Evolutionary conservation across 495 filamentous ascomycete genomes (phyloP), one percentile per base, ranked within the genome.

Genomic region (Daldinia bambusicola): DNA sequence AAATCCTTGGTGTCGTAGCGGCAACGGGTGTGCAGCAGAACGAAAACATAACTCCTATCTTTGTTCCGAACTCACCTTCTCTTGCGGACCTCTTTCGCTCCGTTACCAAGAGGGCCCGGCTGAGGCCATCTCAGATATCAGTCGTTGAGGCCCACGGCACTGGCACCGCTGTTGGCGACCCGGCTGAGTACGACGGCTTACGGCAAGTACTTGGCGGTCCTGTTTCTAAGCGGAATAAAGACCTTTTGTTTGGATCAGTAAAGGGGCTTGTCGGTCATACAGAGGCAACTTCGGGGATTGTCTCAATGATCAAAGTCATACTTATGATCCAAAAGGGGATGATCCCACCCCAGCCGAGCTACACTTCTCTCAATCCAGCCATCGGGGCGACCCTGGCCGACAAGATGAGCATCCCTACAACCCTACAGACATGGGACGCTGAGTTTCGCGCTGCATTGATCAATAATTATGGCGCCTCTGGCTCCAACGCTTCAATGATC

Each of bases 1-100:
- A 82, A 4, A 85, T 90, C 31, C 77, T 87, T 22, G 84, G 81
- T 13, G 75, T 89, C 0, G 85, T 92, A 52, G 79, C 83, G 4
- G 81, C 75, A 0, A 81, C 81, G 14, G 81, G 77, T 0, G 70
- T 84, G 31, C 87, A 89, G 41, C 83, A 86, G 48, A 83, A 79
- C 3, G 50, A 68, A 9, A 83, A 79, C 10, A 55, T 45, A 18
- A 70, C 72, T 0, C 74, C 84, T 1, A 74, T 84, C 8, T 67
- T 83, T 18, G 80, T 80, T 8, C 83, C 84, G 0, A 68, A 81
- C 34, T 57, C 69, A 0, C 43, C 36, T 0, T 80, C 82, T 2
- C 78, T 77, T 6, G 40, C 52, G 2, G 40, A 72, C 2, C 62
- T 84, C 0, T 85, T 69, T 60, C 45, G 45, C 4, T n/a, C 50